phyloP scores from a whole-genome alignment of 768 basidiomycete genomes.

The Saitozyma sp. region DNA sequence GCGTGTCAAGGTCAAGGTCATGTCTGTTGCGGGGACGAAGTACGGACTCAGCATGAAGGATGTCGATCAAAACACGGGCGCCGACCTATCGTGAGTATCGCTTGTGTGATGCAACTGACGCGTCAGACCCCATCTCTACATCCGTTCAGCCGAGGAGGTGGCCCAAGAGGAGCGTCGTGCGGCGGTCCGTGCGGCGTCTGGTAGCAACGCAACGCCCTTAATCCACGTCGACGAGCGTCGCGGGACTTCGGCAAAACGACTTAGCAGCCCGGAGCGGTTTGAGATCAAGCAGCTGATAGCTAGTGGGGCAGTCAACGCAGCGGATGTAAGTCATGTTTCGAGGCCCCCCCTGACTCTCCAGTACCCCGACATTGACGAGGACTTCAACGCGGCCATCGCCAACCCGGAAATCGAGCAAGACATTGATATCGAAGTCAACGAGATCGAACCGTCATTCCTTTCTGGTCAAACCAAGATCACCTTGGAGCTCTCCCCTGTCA shows the following conservation, averaged over 20 bases:
- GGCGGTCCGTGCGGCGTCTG: constrained; percentile 65
- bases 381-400: constrained; percentile 37
- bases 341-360: constrained; percentile 61
- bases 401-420: constrained; percentile 92
- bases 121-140: constrained; percentile 74
- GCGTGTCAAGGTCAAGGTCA: constrained; percentile 90
- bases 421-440: constrained; percentile 92
- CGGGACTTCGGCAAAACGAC: constrained; percentile 71
- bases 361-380: constrained; percentile 52
- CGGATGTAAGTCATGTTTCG: constrained; percentile 71
- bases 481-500: constrained; percentile 92
- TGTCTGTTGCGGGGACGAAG: constrained; percentile 81
- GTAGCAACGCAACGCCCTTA: constrained; percentile 84
- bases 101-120: background rate
- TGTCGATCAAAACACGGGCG: constrained; percentile 85
- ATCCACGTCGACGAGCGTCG: constrained; percentile 49
- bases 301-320: constrained; percentile 84
- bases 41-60: constrained; percentile 95
- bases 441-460: constrained; percentile 94
- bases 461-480: constrained; percentile 95
- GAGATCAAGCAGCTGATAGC: constrained; percentile 99
- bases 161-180: constrained; percentile 69
- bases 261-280: constrained; percentile 97
- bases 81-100: constrained; percentile 68
- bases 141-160: constrained; percentile 90